Conservation (phyloP, 2,329 filamentous ascomycete genomes). For the Clarireedia monteithiana region DNA sequence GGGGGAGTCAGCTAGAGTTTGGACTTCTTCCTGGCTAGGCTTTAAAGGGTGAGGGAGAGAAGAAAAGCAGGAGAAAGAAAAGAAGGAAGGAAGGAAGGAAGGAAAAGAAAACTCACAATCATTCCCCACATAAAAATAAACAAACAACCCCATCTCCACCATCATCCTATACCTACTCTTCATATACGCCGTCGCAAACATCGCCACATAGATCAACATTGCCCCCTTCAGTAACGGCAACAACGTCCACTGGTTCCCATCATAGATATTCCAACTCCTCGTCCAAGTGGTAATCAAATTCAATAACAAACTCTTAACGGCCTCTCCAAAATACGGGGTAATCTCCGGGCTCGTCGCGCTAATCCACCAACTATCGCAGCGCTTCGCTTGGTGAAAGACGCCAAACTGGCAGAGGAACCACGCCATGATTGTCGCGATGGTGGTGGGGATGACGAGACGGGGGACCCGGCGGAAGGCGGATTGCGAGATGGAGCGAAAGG, state of each 20-base stretch:
- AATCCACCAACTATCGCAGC: conserved; percentile 53
- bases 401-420: conserved; percentile 50
- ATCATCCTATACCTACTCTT: conserved; percentile 42
- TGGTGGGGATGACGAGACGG: conserved; percentile 49
- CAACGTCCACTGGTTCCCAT: conserved; percentile 52
- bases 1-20: conserved; percentile 2
- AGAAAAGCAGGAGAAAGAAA: neutral
- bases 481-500: conserved; percentile 45
- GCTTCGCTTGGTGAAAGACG: conserved; percentile 46
- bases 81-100: neutral
- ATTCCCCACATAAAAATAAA: conserved; percentile 37
- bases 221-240: conserved; percentile 46
- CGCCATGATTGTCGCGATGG: conserved; percentile 44
- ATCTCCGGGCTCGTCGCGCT: conserved; percentile 39
- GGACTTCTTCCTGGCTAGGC: too few species aligned
- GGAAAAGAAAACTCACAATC: conserved; percentile 19
- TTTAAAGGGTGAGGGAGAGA: neutral
- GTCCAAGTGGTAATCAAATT: conserved; percentile 46
- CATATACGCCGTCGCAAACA: conserved; percentile 43
- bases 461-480: conserved; percentile 52
- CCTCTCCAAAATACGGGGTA: conserved; percentile 33
- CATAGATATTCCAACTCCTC: conserved; percentile 42
- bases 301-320: conserved; percentile 37
- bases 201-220: conserved; percentile 45
- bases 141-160: conserved; percentile 37